Evolutionary conservation across 768 basidiomycete species (phyloP).

Genomic region (Chalciporus sphaerocephalus): DNA sequence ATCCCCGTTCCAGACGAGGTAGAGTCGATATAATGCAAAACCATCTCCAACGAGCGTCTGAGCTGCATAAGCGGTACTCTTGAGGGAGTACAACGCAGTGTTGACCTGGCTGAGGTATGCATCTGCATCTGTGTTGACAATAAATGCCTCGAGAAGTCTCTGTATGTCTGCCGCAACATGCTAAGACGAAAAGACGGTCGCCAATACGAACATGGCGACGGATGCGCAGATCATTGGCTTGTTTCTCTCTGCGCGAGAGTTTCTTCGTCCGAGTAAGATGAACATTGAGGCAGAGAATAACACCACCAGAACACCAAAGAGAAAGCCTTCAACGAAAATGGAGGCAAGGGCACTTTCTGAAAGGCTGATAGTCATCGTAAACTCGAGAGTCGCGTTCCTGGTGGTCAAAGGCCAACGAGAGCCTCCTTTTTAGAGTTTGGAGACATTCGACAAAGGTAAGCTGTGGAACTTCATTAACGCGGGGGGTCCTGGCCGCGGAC

Average conservation of each 20-base stretch:
- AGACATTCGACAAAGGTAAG: not conserved
- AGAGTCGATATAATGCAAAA: slow-evolving; percentile 28
- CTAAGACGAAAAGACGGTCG: slow-evolving; percentile 31
- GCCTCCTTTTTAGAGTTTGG: not conserved
- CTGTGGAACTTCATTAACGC: not conserved
- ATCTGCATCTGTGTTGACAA: slow-evolving; percentile 26
- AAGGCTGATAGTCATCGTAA: not conserved
- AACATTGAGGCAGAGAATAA: slow-evolving; percentile 30
- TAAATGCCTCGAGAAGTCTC: slow-evolving; percentile 36
- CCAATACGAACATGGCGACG: slow-evolving; percentile 31
- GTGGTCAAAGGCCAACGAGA: not conserved
- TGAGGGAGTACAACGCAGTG: slow-evolving; percentile 35
- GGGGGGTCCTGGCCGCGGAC: no score
- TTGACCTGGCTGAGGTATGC: slow-evolving; percentile 34
- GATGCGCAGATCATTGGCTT: slow-evolving; percentile 32
- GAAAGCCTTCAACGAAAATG: slow-evolving; percentile 27
- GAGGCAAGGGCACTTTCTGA: slow-evolving; percentile 23
- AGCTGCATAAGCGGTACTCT: slow-evolving; percentile 33
- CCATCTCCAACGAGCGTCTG: slow-evolving; percentile 39
- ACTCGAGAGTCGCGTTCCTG: not conserved
- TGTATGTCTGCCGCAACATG: slow-evolving; percentile 36
- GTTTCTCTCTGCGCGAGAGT: slow-evolving; percentile 24
- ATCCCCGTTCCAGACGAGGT: slow-evolving; percentile 12
- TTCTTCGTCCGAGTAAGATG: slow-evolving; percentile 28
- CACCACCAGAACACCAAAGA: slow-evolving; percentile 30